Conservation (phyloP, 768 basidiomycete species). For the Pluteus cervinus region DNA sequence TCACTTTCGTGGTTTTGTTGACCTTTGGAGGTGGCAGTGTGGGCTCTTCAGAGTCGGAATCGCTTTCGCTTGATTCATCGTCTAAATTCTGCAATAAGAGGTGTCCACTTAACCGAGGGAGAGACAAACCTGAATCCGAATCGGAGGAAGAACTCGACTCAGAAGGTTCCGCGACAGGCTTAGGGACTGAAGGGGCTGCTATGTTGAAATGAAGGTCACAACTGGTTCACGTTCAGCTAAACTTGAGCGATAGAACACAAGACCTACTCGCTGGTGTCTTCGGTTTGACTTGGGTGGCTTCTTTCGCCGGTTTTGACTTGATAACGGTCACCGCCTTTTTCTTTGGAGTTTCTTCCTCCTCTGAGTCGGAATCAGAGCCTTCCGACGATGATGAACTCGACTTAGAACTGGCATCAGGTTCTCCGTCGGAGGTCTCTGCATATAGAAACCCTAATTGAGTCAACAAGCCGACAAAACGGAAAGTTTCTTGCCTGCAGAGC, state of each 20-base stretch:
- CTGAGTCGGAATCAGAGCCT: conserved; percentile 23
- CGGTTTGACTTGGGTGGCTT: no score
- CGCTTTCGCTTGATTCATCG: conserved; percentile 31
- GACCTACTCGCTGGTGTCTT: no score
- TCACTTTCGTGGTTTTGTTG: conserved; percentile 6
- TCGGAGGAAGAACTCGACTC: conserved; percentile 9
- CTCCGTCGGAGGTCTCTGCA: no score
- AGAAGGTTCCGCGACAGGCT: no score
- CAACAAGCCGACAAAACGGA: no score
- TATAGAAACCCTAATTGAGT: no score
- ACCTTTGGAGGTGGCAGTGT: conserved; percentile 11
- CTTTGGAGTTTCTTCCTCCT: conserved; percentile 4
- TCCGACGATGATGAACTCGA: conserved; percentile 16
- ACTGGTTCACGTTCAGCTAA: no score
- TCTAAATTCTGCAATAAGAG: conserved; percentile 13
- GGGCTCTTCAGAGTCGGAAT: conserved; percentile 11
- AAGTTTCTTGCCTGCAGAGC: conserved; percentile 18
- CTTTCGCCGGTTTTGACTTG: conserved; percentile 5
- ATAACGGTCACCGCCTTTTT: conserved; percentile 6
- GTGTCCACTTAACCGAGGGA: neutral
- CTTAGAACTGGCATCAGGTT: no score
- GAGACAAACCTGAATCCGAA: conserved; percentile 20
- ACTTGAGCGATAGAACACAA: no score
- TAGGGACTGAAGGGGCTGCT: no score
- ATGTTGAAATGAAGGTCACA: no score